Base-by-base conservation (phyloP, 495 filamentous ascomycete genomes). In the Chaetomidium leptoderma region DNA sequence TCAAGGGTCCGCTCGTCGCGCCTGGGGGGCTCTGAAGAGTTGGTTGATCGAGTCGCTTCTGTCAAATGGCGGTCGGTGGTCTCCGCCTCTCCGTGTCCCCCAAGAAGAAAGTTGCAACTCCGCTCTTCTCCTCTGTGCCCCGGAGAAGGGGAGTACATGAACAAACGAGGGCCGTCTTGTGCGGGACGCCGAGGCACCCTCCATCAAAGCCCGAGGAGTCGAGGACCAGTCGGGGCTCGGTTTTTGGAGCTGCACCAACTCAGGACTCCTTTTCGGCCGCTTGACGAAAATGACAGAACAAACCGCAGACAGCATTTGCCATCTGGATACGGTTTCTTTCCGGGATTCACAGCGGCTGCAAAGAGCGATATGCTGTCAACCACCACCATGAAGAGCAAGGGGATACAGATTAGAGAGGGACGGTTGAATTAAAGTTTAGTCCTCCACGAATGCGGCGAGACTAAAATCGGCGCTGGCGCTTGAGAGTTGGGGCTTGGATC, bases 371-470 rank as follows among this genome's bases (percentile, higher is more conserved):
- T 17, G 26, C 21, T 26, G 13, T 17, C 44, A 23, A 2, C 23
- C 14, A 21, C 8, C 13, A 16, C 5, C n/a, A 9, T 16, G 8
- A 10, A 24, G 24, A 56, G 8, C 40, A 32, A n/a, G n/a, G n/a
- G n/a, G n/a, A n/a, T n/a, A n/a, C n/a, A n/a, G n/a, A n/a, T n/a
- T n/a, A 24, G 11, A 33, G 30, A 45, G 32, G 54, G 40, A 52
- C 47, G 45, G 59, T 63, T 59, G 60, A 57, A 40, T 59, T 68
- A 65, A 62, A 49, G 65, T 65, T 67, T 65, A 37, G 51, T 24
- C 43, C 48, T 57, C 37, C 32, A 47, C 42, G 49, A 51, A 61
- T 54, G 51, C 53, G 62, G 53, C 55, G 55, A 57, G 57, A 52
- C 64, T 62, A 66, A 58, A 62, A 57, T 59, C 40, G 29, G 52